Evolutionary conservation across 441 rosid species (phyloP).

Genomic region (Eugenia klotzschiana): DNA sequence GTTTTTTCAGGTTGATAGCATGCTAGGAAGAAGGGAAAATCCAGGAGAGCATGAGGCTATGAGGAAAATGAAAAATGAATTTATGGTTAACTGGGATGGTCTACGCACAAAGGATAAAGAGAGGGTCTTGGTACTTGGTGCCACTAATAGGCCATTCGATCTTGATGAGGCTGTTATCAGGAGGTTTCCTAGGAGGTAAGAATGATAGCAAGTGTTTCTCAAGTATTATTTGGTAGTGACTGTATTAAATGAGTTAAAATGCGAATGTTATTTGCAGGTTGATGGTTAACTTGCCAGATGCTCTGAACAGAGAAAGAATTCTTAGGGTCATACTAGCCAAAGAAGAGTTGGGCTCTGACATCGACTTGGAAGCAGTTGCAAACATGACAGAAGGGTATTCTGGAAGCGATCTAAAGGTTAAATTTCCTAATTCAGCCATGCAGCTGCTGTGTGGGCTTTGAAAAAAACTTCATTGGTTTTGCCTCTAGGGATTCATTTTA

Average conservation of each 20-base stretch:
- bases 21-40: constrained; percentile 97
- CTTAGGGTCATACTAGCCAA: constrained; percentile 68
- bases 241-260: neutral
- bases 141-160: constrained; percentile 96
- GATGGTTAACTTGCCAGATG: constrained; percentile 96
- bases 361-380: constrained; percentile 75
- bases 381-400: constrained; percentile 93
- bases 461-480: neutral
- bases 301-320: constrained; percentile 68
- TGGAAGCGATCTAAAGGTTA: constrained; percentile 95
- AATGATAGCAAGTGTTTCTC: neutral
- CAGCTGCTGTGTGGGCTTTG: neutral
- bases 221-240: neutral
- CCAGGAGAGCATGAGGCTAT: constrained; percentile 99
- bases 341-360: constrained; percentile 66
- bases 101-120: constrained; percentile 90
- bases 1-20: constrained; percentile 77
- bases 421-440: neutral
- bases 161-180: constrained; percentile 98
- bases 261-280: constrained; percentile 34
- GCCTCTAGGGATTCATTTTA: neutral
- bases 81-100: constrained; percentile 99
- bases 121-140: constrained; percentile 90
- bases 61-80: constrained; percentile 99
- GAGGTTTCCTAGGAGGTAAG: constrained; percentile 92